These are phyloP conservation scores for Usnea hakonensis DNA, from an alignment of 495 filamentous ascomycete genomes.

Conservation along the genomic window DNA sequence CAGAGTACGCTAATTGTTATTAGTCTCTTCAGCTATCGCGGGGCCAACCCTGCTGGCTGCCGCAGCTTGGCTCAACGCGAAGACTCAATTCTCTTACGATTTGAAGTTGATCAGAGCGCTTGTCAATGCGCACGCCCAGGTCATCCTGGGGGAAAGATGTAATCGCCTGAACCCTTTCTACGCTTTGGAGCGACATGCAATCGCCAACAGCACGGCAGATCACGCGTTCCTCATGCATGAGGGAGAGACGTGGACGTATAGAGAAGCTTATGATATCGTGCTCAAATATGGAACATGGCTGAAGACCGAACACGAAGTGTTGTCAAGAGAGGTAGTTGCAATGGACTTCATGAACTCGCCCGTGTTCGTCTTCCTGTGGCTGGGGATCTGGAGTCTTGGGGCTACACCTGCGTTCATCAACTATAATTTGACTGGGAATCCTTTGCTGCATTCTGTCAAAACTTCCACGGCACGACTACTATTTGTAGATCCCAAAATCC, in stretches of 20 bases:
- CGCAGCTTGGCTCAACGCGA: slow-evolving; percentile 77
- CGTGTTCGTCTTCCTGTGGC: slow-evolving; percentile 71
- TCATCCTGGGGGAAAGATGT: slow-evolving; percentile 38
- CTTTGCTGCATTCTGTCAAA: slow-evolving; percentile 71
- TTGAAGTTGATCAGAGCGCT: slow-evolving; percentile 43
- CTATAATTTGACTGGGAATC: slow-evolving; percentile 72
- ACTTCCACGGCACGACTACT: slow-evolving; percentile 62
- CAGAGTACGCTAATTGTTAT: neutral
- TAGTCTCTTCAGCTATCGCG: slow-evolving; percentile 43
- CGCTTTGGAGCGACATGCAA: slow-evolving; percentile 61
- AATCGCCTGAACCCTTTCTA: slow-evolving; percentile 75
- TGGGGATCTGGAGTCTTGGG: slow-evolving; percentile 84
- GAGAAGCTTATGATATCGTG: slow-evolving; percentile 65
- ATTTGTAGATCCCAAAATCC: slow-evolving; percentile 66
- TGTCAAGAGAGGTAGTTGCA: slow-evolving; percentile 74
- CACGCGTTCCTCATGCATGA: slow-evolving; percentile 65
- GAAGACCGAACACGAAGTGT: slow-evolving; percentile 58
- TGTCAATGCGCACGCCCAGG: slow-evolving; percentile 35
- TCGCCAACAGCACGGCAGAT: slow-evolving; percentile 46
- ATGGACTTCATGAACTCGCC: slow-evolving; percentile 84
- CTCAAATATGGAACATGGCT: slow-evolving; percentile 81
- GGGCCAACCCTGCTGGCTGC: slow-evolving; percentile 58
- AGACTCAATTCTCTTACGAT: slow-evolving; percentile 61
- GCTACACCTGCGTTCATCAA: slow-evolving; percentile 91
- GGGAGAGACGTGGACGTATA: slow-evolving; percentile 69